Evolutionary conservation across 805 yeast species (phyloP), one percentile per base, ranked within the genome.

Genomic region (Cyberlindnera euphorbiae): DNA sequence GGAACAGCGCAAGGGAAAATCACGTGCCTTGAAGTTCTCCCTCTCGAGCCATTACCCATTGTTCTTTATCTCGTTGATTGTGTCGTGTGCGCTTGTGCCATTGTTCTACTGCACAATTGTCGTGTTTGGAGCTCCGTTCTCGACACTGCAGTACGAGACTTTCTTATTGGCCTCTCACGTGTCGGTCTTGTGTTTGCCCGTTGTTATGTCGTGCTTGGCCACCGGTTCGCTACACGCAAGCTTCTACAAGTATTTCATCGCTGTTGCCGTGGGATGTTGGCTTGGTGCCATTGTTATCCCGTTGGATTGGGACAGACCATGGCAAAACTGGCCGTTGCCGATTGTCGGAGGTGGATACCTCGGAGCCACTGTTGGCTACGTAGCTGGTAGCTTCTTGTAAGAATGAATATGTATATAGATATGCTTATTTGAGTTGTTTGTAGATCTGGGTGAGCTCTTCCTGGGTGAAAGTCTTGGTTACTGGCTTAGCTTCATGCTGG

Each of bases 241-340:
- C 4, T 43, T 59, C 25, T 59, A 61, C 53, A 64, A 56, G 36
- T 60, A 59, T 31, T 56, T 59, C 17, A 46, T 59, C 10, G 38
- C 54, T 17, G 53, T 63, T 8, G 59, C 58, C 6, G 33, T 82
- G 9, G 96, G 96, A 2, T 77, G 89, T 6, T 90, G 97, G 97
- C 47, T 87, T 1, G 97, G 97, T 12, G 96, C 90, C 3, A 59
- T 85, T 25, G 97, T 95, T 1, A 88, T 93, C 40, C 97, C 97
- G 0, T 67, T 93, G 41, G 98, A 90, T 59, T 90, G 98, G 98
- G 98, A 90, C 57, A 71, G 97, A 50, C 85, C 82, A 17, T 90
- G 98, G 98, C 98, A 90, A 60, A 72, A 69, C 35, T 90, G 96
- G 94, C 98, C 98, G 6, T 75, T 87, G 36, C 90, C 97, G 1